Percentiles rank a stretch among this genome's conserved stretches.
Evolutionary conservation across 805 yeast species (phyloP).

Genomic region (Ogataea siamensis): DNA sequence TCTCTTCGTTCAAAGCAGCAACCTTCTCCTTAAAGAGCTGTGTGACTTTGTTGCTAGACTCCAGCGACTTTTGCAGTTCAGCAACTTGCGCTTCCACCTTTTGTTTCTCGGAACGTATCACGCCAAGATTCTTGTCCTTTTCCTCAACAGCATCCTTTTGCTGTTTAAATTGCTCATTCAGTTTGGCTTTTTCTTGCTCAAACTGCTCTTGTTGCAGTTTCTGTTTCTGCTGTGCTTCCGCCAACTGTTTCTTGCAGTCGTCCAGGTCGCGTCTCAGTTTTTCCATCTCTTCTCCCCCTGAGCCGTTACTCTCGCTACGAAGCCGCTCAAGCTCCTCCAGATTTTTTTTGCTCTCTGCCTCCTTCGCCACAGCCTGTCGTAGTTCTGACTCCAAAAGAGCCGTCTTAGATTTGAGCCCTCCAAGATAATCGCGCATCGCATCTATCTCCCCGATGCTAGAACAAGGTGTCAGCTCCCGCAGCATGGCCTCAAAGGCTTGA

Average conservation of each 20-base stretch:
- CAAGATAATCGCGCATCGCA: constrained; percentile 64
- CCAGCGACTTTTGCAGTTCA: constrained; percentile 23
- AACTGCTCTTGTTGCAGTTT: constrained; percentile 1
- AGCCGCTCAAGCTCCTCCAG: constrained; percentile 2
- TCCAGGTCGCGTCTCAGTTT: constrained; percentile 1
- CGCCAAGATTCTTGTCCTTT: background rate
- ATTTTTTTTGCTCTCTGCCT: constrained; percentile 17
- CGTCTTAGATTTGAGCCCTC: constrained; percentile 58
- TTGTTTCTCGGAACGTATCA: constrained; percentile 2
- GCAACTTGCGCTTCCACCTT: constrained; percentile 7
- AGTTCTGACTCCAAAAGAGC: constrained; percentile 65
- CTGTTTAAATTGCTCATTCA: constrained; percentile 4
- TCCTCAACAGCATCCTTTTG: constrained; percentile 1
- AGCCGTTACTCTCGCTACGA: constrained; percentile 4
- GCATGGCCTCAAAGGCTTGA: constrained; percentile 59
- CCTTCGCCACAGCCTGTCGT: constrained; percentile 39
- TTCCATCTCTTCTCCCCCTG: constrained; percentile 3
- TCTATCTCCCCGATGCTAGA: constrained; percentile 72
- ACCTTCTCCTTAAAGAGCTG: constrained; percentile 30
- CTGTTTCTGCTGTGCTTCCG: background rate
- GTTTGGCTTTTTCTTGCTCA: constrained; percentile 4
- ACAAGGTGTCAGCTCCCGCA: constrained; percentile 80
- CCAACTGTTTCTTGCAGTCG: background rate
- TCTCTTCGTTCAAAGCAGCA: constrained; percentile 19
- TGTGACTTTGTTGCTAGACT: constrained; percentile 24